Evolutionary conservation across 192 early-diverging fungal species (phyloP).

Genomic region (Backusella tarrabulga): DNA sequence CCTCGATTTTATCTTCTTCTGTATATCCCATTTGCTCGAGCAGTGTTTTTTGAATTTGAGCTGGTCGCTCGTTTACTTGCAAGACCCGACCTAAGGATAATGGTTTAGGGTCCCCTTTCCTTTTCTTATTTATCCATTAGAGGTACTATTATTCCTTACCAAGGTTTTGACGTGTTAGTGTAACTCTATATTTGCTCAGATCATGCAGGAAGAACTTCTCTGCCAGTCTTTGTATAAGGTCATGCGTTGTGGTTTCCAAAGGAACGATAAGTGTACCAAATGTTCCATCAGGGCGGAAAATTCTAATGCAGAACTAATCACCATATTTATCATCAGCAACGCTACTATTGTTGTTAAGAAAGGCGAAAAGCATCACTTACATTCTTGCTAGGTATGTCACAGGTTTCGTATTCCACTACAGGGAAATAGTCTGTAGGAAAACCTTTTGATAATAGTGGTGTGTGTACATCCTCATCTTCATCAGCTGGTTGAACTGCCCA

Average conservation of each 20-base stretch:
- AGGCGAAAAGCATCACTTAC: slow-evolving; percentile 19
- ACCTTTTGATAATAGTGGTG: slow-evolving; percentile 17
- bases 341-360: slow-evolving; percentile 26
- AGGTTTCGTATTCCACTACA: slow-evolving; percentile 13
- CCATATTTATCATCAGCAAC: background rate
- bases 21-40: slow-evolving; percentile 82
- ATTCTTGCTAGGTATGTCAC: slow-evolving; percentile 22
- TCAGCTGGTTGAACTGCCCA: slow-evolving; percentile 63
- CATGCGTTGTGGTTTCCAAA: slow-evolving; percentile 67
- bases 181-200: slow-evolving; percentile 39
- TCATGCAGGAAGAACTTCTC: slow-evolving; percentile 85
- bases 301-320: slow-evolving; percentile 62
- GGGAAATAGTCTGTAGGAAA: slow-evolving; percentile 32
- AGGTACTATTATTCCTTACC: slow-evolving; percentile 32
- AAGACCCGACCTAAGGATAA: slow-evolving; percentile 65
- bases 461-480: background rate
- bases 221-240: slow-evolving; percentile 69
- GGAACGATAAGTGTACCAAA: slow-evolving; percentile 76
- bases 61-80: slow-evolving; percentile 65
- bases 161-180: slow-evolving; percentile 16
- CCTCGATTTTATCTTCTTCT: slow-evolving; percentile 71
- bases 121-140: slow-evolving; percentile 34
- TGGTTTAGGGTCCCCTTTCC: slow-evolving; percentile 61
- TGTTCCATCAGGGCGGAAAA: slow-evolving; percentile 78
- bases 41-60: slow-evolving; percentile 67